Conservation (phyloP, 257 asterid genomes). For the Ilex asprella region DNA sequence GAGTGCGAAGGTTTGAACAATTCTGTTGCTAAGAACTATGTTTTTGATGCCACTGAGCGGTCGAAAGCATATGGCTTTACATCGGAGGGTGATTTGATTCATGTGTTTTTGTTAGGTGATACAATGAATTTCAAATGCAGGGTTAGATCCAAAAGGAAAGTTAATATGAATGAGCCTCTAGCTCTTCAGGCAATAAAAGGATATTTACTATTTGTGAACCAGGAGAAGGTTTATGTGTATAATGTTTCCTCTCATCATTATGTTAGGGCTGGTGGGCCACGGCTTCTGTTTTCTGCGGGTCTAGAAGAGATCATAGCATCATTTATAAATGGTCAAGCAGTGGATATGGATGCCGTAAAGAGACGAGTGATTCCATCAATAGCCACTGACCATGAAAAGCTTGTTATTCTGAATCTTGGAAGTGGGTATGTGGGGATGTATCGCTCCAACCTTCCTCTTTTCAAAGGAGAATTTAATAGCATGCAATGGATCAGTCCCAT, state of each 20-base stretch:
- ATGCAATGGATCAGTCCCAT: conserved; percentile 88
- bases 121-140: conserved; percentile 85
- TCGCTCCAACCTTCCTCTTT: conserved; percentile 71
- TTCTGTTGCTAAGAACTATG: conserved; percentile 51
- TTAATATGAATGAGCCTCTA: conserved; percentile 52
- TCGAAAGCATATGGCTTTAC: conserved; percentile 87
- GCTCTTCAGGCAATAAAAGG: conserved; percentile 82
- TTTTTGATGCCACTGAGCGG: conserved; percentile 73
- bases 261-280: conserved; percentile 66
- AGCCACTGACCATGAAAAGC: conserved; percentile 69
- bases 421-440: conserved; percentile 72
- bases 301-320: conserved; percentile 57
- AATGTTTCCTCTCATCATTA: conserved; percentile 86
- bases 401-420: conserved; percentile 58
- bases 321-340: conserved; percentile 40
- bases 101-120: conserved; percentile 73
- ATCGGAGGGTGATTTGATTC: conserved; percentile 67
- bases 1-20: conserved; percentile 82
- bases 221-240: conserved; percentile 56
- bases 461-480: conserved; percentile 72
- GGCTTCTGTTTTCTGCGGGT: conserved; percentile 58
- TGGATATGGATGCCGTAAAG: conserved; percentile 19
- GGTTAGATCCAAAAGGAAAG: conserved; percentile 63
- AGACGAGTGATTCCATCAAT: conserved; percentile 38
- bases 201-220: conserved; percentile 55